phyloP scores from a whole-genome alignment of 495 filamentous ascomycete genomes.

The Xylaria sp. region DNA sequence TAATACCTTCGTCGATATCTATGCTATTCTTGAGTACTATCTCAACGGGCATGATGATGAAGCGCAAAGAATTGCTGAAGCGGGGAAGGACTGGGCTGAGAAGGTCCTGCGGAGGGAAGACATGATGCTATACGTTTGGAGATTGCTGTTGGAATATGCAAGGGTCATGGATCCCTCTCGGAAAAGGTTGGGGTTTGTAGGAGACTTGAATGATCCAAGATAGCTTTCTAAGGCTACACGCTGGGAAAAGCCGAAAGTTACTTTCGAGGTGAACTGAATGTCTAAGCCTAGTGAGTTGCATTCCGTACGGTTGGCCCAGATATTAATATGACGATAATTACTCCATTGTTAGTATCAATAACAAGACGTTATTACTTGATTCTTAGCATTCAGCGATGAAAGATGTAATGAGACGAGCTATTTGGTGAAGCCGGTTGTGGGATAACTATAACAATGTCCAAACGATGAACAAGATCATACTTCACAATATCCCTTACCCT shows the following conservation, averaged over 20 bases:
- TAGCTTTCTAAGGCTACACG: neutral
- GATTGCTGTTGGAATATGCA: conserved; percentile 75
- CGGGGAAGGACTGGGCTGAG: conserved; percentile 68
- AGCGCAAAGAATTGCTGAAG: conserved; percentile 65
- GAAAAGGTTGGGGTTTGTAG: conserved; percentile 64
- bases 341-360: neutral
- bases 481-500: neutral
- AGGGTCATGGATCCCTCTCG: conserved; percentile 68
- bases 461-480: neutral
- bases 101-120: conserved; percentile 70
- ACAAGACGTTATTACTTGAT: neutral
- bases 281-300: neutral
- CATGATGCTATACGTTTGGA: conserved; percentile 71
- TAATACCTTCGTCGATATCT: conserved; percentile 71
- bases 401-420: neutral
- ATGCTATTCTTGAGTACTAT: conserved; percentile 70
- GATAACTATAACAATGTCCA: no score
- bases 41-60: conserved; percentile 64
- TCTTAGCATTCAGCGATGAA: neutral
- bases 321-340: neutral
- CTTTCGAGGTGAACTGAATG: neutral
- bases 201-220: conserved; percentile 33
- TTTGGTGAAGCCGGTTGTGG: no score
- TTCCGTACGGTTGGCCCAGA: neutral
- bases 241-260: no score